Percentiles rank a stretch among this genome's conserved stretches.
Evolutionary conservation across 2,329 filamentous ascomycete genomes (phyloP).

Genomic region (Fusarium sp.): DNA sequence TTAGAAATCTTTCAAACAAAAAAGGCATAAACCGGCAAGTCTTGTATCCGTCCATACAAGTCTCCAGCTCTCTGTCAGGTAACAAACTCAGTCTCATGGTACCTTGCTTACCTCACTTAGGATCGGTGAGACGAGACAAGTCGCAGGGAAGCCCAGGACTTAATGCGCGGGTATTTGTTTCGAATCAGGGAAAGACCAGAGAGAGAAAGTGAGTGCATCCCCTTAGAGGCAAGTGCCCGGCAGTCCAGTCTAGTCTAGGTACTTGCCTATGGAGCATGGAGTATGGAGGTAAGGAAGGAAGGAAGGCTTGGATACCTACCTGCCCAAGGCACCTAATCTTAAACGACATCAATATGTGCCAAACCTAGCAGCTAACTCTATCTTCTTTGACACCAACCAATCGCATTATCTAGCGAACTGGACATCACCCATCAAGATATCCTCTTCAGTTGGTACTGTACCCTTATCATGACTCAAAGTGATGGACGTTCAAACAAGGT

Average conservation of each 20-base stretch:
- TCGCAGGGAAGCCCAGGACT: conserved; percentile 30
- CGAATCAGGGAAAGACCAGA: conserved; percentile 34
- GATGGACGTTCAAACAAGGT: conserved; percentile 4
- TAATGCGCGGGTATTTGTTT: conserved; percentile 31
- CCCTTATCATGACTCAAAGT: background rate
- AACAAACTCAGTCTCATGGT: conserved; percentile 4
- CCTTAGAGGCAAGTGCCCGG: conserved; percentile 6
- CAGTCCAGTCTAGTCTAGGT: background rate
- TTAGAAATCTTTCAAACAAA: conserved; percentile 3
- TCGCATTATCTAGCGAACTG: conserved; percentile 2
- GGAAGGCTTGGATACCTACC: background rate
- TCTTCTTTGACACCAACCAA: conserved; percentile 11
- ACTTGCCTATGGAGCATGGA: background rate
- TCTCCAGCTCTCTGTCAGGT: conserved; percentile 9
- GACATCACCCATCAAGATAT: background rate
- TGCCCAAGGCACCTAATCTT: background rate
- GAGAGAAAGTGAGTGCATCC: conserved; percentile 1
- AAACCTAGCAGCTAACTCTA: background rate
- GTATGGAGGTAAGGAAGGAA: background rate
- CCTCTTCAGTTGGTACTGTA: background rate
- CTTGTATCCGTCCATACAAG: conserved; percentile 16
- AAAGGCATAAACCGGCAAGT: conserved; percentile 24
- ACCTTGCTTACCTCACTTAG: conserved; percentile 19
- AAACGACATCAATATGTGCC: background rate
- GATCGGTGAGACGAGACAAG: conserved; percentile 32